phyloP scores from a whole-genome alignment of 2,329 filamentous ascomycete species.

The Eutypella sp. region DNA sequence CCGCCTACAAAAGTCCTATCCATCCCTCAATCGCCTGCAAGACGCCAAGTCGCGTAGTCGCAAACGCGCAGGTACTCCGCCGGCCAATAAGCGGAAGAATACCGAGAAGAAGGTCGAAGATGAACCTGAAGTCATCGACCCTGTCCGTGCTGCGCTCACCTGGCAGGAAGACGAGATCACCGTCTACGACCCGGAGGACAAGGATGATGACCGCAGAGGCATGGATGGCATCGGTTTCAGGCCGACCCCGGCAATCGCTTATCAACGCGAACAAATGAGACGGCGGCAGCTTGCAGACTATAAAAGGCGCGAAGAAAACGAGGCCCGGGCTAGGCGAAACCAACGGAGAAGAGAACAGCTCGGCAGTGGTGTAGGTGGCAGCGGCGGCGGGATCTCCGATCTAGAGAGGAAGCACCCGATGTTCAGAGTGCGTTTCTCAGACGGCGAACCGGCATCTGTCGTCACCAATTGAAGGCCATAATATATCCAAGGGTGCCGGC shows the following conservation, averaged over 20 bases:
- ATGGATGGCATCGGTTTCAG: conserved; percentile 65
- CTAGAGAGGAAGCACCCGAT: conserved; percentile 22
- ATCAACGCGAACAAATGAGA: conserved; percentile 51
- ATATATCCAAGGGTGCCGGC: too few relatives aligned
- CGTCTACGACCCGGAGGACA: conserved; percentile 58
- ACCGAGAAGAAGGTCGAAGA: conserved; percentile 23
- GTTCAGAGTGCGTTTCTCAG: conserved; percentile 27
- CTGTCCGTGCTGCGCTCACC: conserved; percentile 54
- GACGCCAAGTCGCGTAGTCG: conserved; percentile 33
- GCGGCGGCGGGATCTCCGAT: too few relatives aligned
- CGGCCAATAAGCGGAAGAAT: conserved; percentile 18
- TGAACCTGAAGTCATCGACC: conserved; percentile 40
- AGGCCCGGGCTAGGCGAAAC: conserved; percentile 53
- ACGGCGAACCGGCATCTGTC: conserved; percentile 23
- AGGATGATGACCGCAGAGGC: conserved; percentile 62
- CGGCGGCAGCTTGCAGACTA: conserved; percentile 60
- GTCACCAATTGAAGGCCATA: conserved; percentile 26
- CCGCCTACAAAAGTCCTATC: conserved; percentile 29
- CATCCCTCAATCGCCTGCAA: conserved; percentile 34
- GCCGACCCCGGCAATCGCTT: conserved; percentile 56
- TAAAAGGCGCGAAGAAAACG: conserved; percentile 53
- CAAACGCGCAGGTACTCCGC: conserved; percentile 23
- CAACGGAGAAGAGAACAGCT: conserved; percentile 40
- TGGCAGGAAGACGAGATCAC: conserved; percentile 68
- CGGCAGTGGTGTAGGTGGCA: conserved; percentile 22